phyloP scores from a whole-genome alignment of 2,329 filamentous ascomycete genomes.

The Akanthomyces muscarius region DNA sequence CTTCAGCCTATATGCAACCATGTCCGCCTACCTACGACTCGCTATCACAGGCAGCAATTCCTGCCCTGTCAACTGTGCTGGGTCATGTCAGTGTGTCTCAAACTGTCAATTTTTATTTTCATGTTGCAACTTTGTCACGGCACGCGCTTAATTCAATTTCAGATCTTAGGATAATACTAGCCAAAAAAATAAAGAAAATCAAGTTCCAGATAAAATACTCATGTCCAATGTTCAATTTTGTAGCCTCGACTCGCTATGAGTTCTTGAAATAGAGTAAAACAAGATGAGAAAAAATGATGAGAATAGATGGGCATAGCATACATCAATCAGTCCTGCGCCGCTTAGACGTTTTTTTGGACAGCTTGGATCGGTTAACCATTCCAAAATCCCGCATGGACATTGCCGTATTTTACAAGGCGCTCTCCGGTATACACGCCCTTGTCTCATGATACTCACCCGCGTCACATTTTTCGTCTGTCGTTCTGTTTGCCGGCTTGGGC shows the following conservation, averaged over 20 bases:
- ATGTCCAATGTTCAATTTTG: conserved; percentile 24
- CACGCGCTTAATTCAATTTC: conserved; percentile 1
- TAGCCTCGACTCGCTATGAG: background rate
- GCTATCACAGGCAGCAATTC: background rate
- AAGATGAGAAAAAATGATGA: background rate
- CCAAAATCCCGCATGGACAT: background rate
- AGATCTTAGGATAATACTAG: conserved; percentile 12
- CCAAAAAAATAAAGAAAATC: conserved; percentile 19
- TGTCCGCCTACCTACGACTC: background rate
- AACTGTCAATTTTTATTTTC: background rate
- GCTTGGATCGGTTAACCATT: background rate
- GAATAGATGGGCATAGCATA: conserved; percentile 6
- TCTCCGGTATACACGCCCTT: background rate
- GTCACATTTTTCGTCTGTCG: conserved; percentile 4
- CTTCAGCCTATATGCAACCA: background rate
- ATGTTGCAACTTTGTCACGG: background rate
- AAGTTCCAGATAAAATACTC: conserved; percentile 20
- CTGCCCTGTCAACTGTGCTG: background rate
- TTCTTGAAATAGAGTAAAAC: background rate
- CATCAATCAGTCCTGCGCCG: conserved; percentile 1
- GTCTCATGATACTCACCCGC: conserved; percentile 10
- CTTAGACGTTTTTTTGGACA: background rate
- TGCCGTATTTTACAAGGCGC: background rate
- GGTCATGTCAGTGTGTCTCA: background rate
- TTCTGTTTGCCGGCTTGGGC: conserved; percentile 5